Percentiles rank a stretch among this genome's conserved stretches.
Evolutionary conservation across 352 stramenopile genomes (phyloP).

Genomic region (Pythium insidiosum): DNA sequence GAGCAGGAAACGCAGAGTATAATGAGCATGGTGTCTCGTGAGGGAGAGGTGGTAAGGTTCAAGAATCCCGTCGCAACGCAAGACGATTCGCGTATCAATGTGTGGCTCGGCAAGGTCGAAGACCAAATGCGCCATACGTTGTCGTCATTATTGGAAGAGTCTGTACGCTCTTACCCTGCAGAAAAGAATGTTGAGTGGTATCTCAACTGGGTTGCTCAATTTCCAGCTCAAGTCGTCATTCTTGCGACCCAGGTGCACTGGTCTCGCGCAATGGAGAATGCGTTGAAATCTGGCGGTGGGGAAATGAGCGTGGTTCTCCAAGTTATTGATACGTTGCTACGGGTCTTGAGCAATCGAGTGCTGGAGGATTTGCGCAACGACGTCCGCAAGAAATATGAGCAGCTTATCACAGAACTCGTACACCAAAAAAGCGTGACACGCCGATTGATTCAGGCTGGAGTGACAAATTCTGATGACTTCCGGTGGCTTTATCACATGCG

Average conservation of each 20-base stretch:
- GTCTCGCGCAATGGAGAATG: constrained; percentile 92
- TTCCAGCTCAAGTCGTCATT: constrained; percentile 98
- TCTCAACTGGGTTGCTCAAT: constrained; percentile 96
- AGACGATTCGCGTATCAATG: constrained; percentile 89
- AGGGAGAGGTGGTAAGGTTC: constrained; percentile 97
- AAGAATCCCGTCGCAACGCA: constrained; percentile 88
- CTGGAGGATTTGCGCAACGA: constrained; percentile 92
- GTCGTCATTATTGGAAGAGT: constrained; percentile 91
- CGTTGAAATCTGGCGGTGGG: constrained; percentile 60
- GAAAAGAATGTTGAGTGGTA: constrained; percentile 84
- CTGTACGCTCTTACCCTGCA: constrained; percentile 76
- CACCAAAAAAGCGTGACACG: constrained; percentile 98
- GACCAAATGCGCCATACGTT: constrained; percentile 96
- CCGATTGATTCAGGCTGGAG: constrained; percentile 81
- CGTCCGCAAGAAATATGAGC: constrained; percentile 98
- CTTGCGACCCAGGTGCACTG: constrained; percentile 97
- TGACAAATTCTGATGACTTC: constrained; percentile 91
- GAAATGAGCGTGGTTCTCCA: constrained; percentile 42
- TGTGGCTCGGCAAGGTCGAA: constrained; percentile 97
- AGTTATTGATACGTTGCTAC: constrained; percentile 80
- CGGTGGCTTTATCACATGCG: constrained; percentile 99
- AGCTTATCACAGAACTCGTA: constrained; percentile 99
- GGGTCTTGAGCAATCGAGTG: constrained; percentile 96
- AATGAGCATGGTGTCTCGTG: constrained; percentile 95
- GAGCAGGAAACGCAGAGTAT: constrained; percentile 52